Conservation (phyloP, 176 grass and related monocot species). For the Avena atlantica region DNA sequence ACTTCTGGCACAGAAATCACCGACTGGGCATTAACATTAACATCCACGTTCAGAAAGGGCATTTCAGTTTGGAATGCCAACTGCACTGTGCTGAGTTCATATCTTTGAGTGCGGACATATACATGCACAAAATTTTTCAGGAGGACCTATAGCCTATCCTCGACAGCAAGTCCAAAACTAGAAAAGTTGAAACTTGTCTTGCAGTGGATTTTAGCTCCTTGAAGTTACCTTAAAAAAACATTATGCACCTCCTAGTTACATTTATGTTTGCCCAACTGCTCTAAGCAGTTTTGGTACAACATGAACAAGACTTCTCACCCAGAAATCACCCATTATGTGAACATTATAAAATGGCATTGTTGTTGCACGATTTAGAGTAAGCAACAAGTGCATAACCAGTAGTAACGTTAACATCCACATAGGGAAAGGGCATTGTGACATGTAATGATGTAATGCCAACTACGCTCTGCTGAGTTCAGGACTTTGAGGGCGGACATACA, state of each 20-base stretch:
- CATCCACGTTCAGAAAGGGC: too few relatives aligned
- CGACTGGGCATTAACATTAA: too few relatives aligned
- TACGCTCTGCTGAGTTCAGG: too few relatives aligned
- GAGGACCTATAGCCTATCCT: neutral
- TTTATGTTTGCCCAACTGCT: neutral
- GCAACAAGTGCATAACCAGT: neutral
- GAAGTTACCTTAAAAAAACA: too few relatives aligned
- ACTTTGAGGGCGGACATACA: neutral
- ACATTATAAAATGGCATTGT: neutral
- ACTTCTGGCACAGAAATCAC: neutral
- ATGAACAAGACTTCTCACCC: neutral
- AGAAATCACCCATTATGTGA: neutral
- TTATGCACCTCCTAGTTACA: too few relatives aligned
- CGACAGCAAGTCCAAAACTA: neutral
- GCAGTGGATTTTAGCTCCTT: neutral
- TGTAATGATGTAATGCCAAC: neutral
- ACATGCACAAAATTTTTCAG: too few relatives aligned
- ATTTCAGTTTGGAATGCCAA: too few relatives aligned
- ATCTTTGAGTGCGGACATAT: too few relatives aligned
- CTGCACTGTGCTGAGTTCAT: too few relatives aligned
- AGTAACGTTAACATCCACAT: neutral
- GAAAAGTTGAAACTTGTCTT: neutral
- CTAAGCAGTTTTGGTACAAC: neutral
- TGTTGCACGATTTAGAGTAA: neutral
- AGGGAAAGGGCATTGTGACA: neutral